phyloP scores from a whole-genome alignment of 1,284 basidiomycete genomes.

The Xanthoconium separans region DNA sequence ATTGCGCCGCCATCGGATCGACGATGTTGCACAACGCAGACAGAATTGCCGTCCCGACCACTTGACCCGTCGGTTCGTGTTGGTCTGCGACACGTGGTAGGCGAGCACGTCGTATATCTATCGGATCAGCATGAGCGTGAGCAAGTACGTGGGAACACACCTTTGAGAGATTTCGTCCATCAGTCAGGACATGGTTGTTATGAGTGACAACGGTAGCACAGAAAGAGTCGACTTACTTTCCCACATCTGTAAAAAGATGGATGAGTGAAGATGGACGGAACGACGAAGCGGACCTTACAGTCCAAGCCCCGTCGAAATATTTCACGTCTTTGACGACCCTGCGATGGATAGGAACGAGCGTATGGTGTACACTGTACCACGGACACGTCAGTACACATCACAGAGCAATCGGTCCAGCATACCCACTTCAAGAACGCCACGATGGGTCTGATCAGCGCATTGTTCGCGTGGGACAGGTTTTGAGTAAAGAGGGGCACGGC shows the following conservation, averaged over 20 bases:
- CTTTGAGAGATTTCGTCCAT: constrained; percentile 78
- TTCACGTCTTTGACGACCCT: constrained; percentile 75
- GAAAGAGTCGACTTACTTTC: constrained; percentile 57
- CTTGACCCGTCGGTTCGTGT: constrained; percentile 84
- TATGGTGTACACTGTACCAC: constrained; percentile 75
- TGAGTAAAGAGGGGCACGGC: constrained; percentile 89
- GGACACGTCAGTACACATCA: constrained; percentile 16
- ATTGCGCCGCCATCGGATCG: constrained; percentile 50
- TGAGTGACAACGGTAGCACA: constrained; percentile 14
- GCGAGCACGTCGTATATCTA: constrained; percentile 89
- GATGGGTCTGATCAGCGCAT: constrained; percentile 94
- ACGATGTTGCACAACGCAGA: constrained; percentile 58
- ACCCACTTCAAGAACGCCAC: constrained; percentile 97
- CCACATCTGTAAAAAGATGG: constrained; percentile 62
- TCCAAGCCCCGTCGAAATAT: constrained; percentile 90
- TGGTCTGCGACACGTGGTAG: constrained; percentile 84
- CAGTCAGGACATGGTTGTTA: constrained; percentile 42
- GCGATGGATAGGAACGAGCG: constrained; percentile 89
- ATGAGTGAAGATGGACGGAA: constrained; percentile 4
- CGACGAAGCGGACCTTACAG: constrained; percentile 49
- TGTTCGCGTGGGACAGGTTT: constrained; percentile 89
- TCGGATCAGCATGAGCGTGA: constrained; percentile 3
- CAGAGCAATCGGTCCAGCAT: not conserved
- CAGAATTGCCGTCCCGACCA: constrained; percentile 67
- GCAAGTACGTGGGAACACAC: constrained; percentile 32